These are phyloP conservation scores for Salicornia ramosissima DNA, from an alignment of 148 eudicot genomes.

Conservation along the genomic window DNA sequence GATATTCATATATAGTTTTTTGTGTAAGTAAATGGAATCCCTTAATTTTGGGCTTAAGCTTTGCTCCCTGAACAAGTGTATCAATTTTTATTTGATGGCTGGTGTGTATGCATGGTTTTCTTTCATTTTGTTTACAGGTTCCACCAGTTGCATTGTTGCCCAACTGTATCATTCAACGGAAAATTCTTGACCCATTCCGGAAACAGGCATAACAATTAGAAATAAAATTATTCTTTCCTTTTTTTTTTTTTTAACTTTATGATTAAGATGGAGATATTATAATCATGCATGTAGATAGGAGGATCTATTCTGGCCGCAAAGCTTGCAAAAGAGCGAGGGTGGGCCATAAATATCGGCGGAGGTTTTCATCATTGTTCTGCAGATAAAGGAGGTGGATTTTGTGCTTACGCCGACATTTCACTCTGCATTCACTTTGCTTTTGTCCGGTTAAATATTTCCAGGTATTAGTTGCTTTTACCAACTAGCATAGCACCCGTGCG, in stretches of 20 bases:
- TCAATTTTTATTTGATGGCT: background rate
- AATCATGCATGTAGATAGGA: slow-evolving; percentile 52
- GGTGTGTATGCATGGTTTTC: background rate
- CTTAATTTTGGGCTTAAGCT: background rate
- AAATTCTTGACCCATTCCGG: slow-evolving; percentile 76
- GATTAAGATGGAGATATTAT: too few relatives aligned
- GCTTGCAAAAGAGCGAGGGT: slow-evolving; percentile 89
- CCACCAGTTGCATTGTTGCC: slow-evolving; percentile 91
- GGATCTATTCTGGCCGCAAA: slow-evolving; percentile 86
- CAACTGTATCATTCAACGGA: slow-evolving; percentile 59
- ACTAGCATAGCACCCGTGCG: too few relatives aligned
- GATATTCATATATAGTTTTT: background rate
- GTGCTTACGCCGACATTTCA: slow-evolving; percentile 89
- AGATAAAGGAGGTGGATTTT: slow-evolving; percentile 83
- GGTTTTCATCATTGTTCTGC: slow-evolving; percentile 98
- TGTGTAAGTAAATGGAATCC: background rate
- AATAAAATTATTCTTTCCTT: background rate
- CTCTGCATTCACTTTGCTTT: slow-evolving; percentile 82
- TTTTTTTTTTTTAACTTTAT: background rate
- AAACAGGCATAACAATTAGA: slow-evolving; percentile 51
- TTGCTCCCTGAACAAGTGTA: background rate
- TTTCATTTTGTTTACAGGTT: slow-evolving; percentile 41
- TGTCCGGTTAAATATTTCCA: slow-evolving; percentile 50
- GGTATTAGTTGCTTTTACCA: slow-evolving; percentile 34
- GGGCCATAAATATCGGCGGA: slow-evolving; percentile 98